Conservation (phyloP, 2,329 filamentous ascomycete genomes). For the Colletotrichum sp. region DNA sequence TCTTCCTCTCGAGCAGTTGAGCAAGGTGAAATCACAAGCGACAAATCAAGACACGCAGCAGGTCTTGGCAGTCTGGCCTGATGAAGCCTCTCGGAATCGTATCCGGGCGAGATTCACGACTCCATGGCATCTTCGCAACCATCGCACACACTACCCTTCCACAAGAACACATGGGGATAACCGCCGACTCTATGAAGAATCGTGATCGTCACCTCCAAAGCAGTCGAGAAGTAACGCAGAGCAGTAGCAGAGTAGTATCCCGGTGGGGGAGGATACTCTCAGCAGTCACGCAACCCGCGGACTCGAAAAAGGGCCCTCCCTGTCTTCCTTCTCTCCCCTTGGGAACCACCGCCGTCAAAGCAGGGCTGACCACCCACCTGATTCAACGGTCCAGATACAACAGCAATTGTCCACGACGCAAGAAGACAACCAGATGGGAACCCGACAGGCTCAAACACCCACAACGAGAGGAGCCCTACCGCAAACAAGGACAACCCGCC, state of each 20-base stretch:
- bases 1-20: not conserved
- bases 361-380: not conserved
- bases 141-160: not conserved
- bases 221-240: not conserved
- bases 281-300: not conserved
- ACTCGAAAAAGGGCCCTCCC: not conserved
- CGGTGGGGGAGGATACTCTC: not conserved
- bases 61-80: not conserved
- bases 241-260: not conserved
- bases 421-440: not conserved
- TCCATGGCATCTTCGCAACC: not conserved
- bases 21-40: not conserved
- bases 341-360: not conserved
- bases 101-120: not conserved
- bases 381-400: not conserved
- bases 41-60: not conserved
- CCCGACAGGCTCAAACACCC: conserved; percentile 1
- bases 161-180: not conserved
- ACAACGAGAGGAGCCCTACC: not conserved
- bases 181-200: not conserved
- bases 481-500: not conserved
- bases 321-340: not conserved
- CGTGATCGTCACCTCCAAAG: not conserved
- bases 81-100: not conserved
- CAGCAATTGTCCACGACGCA: not conserved